A percentile compares a stretch with the other conserved stretches of the same genome.
phyloP scores from a whole-genome alignment of 352 stramenopile species.

The Achlya hypogyna region DNA sequence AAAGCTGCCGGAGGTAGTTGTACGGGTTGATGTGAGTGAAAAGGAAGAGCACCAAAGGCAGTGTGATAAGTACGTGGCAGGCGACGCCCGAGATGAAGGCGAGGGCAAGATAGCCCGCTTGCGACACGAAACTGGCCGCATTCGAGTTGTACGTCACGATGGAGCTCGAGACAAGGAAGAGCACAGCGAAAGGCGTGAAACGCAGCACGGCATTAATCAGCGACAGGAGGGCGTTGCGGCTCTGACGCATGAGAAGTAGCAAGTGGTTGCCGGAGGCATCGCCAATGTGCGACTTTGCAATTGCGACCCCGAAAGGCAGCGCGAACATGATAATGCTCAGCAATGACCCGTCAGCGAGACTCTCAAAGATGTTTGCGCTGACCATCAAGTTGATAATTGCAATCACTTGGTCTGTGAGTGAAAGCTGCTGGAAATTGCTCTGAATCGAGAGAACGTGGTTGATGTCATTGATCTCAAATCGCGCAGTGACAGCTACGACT shows the following conservation, averaged over 20 bases:
- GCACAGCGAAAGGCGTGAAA: background rate
- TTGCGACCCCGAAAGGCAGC: conserved; percentile 37
- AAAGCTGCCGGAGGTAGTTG: conserved; percentile 27
- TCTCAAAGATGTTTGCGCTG: conserved; percentile 48
- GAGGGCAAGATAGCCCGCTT: conserved; percentile 35
- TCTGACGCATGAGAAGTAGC: conserved; percentile 24
- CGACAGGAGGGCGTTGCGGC: conserved; percentile 36
- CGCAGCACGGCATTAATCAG: conserved; percentile 35
- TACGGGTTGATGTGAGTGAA: conserved; percentile 29
- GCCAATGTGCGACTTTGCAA: conserved; percentile 5
- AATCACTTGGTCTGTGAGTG: conserved; percentile 49
- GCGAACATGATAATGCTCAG: conserved; percentile 62
- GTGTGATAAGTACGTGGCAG: conserved; percentile 32
- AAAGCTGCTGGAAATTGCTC: conserved; percentile 33
- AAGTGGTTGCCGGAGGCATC: conserved; percentile 18
- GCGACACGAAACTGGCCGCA: conserved; percentile 18
- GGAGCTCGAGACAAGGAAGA: background rate
- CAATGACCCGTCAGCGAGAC: conserved; percentile 39
- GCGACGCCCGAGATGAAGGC: conserved; percentile 23
- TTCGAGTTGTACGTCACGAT: conserved; percentile 3
- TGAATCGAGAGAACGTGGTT: conserved; percentile 36
- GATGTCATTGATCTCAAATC: conserved; percentile 28
- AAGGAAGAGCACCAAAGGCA: conserved; percentile 25
- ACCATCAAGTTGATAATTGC: conserved; percentile 50
- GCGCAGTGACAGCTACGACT: background rate